Evolutionary conservation across 2,329 filamentous ascomycete genomes (phyloP).

Genomic region (Diplodia scrobiculata): DNA sequence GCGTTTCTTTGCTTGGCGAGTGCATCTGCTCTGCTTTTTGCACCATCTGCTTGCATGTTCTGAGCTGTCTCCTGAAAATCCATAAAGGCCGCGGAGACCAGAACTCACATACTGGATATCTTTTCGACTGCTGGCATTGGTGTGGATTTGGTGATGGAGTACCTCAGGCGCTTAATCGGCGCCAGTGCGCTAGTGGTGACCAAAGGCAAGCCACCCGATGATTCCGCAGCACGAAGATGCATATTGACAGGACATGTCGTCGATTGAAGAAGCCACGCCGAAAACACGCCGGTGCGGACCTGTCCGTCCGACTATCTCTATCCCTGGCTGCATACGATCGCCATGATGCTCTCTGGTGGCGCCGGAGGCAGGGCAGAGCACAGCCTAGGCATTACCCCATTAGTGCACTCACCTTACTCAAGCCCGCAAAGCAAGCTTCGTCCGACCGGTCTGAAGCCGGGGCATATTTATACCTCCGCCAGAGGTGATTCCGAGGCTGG

Average conservation of each 20-base stretch:
- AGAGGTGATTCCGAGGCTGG: not conserved
- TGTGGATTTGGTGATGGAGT: not conserved
- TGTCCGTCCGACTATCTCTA: conserved; percentile 8
- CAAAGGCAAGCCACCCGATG: conserved; percentile 9
- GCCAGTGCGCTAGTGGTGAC: conserved; percentile 7
- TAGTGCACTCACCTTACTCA: not conserved
- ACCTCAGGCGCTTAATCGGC: not conserved
- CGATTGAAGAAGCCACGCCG: not conserved
- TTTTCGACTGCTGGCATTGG: no score
- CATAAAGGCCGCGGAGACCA: no score
- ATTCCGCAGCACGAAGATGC: conserved; percentile 17
- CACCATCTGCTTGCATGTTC: not conserved
- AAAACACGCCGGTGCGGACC: not conserved
- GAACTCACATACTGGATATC: not conserved
- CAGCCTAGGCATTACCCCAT: not conserved
- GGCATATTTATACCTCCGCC: conserved; percentile 16
- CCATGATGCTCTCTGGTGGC: not conserved
- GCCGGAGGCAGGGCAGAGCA: not conserved
- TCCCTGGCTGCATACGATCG: not conserved
- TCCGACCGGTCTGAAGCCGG: not conserved
- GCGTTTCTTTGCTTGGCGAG: not conserved
- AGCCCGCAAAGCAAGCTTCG: conserved; percentile 2
- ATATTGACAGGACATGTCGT: not conserved
- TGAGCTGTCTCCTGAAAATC: no score
- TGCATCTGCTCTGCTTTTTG: not conserved